Percentiles rank a stretch among this genome's conserved stretches.
These are phyloP conservation scores for Colletotrichum endophyticum DNA, from an alignment of 2,329 filamentous ascomycete species.

Conservation along the genomic window DNA sequence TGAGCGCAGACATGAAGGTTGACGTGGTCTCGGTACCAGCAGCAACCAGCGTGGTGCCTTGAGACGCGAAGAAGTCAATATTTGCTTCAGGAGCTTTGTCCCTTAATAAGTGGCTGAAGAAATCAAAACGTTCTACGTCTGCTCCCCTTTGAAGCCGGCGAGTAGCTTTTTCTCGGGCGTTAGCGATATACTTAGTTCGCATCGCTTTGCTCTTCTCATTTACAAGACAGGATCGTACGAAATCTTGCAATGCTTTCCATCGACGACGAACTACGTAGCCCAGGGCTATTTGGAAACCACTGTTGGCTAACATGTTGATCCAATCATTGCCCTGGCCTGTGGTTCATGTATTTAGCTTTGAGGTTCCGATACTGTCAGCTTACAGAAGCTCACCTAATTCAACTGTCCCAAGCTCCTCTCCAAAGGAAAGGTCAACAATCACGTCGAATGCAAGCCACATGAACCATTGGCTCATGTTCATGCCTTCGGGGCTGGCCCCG, in stretches of 20 bases:
- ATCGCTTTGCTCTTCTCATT: not conserved
- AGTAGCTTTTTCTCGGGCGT: not conserved
- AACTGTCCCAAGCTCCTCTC: conserved; percentile 29
- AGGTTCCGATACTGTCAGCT: not conserved
- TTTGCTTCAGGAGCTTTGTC: not conserved
- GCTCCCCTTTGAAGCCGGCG: not conserved
- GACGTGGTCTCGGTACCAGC: conserved; percentile 1
- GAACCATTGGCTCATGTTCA: conserved; percentile 34
- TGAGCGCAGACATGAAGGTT: not conserved
- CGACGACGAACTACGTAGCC: not conserved
- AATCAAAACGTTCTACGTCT: not conserved
- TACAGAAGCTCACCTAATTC: not conserved
- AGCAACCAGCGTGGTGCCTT: not conserved
- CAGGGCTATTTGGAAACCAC: conserved; percentile 1
- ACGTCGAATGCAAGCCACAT: conserved; percentile 33
- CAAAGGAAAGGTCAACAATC: conserved; percentile 32
- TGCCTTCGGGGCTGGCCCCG: conserved; percentile 16
- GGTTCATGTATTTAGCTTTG: not conserved
- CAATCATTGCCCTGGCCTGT: not conserved
- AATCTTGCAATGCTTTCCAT: not conserved
- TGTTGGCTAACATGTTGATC: conserved; percentile 3
- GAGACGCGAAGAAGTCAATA: not conserved
- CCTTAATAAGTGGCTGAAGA: not conserved
- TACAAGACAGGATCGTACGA: not conserved
- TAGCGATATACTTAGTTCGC: not conserved